Conservation (phyloP, 345 rosid genomes). For the Eutrema heterophyllum region DNA sequence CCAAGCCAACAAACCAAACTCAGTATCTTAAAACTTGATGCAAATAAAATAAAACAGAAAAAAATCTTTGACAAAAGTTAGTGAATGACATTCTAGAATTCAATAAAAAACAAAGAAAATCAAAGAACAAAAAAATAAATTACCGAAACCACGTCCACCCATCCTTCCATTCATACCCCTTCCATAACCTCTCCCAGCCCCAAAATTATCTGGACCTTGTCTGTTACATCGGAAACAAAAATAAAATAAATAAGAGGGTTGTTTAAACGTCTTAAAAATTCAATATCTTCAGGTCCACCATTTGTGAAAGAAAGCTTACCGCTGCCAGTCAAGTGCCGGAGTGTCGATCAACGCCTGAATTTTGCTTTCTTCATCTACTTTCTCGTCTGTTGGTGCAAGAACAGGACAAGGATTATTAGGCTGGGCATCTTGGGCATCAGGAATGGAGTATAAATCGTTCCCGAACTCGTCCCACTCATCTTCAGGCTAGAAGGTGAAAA, state of each 20-base stretch:
- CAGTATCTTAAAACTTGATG: conserved; percentile 8
- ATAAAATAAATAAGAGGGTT: neutral
- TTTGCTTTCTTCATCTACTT: conserved; percentile 93
- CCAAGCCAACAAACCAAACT: conserved; percentile 25
- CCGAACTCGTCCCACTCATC: conserved; percentile 99
- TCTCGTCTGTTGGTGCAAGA: conserved; percentile 51
- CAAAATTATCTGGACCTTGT: conserved; percentile 84
- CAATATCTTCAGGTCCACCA: neutral
- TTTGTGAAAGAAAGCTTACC: conserved; percentile 45
- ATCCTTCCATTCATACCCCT: conserved; percentile 91
- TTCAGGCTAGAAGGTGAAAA: conserved; percentile 47
- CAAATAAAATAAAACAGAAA: neutral
- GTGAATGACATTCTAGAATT: neutral
- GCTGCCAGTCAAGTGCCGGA: conserved; percentile 97
- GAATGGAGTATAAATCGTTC: conserved; percentile 84
- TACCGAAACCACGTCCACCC: conserved; percentile 97
- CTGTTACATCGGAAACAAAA: conserved; percentile 37
- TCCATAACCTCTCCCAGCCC: conserved; percentile 89
- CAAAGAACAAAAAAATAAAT: conserved; percentile 10
- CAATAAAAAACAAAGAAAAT: neutral
- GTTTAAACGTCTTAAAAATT: neutral
- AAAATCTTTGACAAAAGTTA: neutral
- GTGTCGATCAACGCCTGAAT: conserved; percentile 88
- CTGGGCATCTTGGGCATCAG: conserved; percentile 55
- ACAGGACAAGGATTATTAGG: conserved; percentile 47